Percentiles rank a stretch among this genome's conserved stretches.
phyloP scores from a whole-genome alignment of 2,329 filamentous ascomycete species.

The Colletotrichum somersetense region DNA sequence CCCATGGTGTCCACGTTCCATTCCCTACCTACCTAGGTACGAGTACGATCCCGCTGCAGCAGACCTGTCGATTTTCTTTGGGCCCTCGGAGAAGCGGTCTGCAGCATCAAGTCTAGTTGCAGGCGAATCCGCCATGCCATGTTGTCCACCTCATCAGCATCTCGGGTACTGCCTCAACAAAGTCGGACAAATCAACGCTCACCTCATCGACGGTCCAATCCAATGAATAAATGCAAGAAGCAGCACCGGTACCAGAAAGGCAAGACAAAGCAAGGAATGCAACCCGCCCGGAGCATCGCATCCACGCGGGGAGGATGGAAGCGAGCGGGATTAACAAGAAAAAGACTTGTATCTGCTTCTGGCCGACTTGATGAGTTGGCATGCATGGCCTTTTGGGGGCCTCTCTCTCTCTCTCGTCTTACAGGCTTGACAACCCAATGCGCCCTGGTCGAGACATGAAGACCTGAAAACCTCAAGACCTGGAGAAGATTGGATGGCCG shows the following conservation, averaged over 20 bases:
- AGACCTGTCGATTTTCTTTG: constrained; percentile 1
- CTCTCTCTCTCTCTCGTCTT: constrained; percentile 24
- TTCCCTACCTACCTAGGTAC: background rate
- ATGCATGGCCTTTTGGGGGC: constrained; percentile 38
- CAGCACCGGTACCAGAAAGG: constrained; percentile 15
- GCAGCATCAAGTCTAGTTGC: constrained; percentile 4
- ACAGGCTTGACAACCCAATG: constrained; percentile 26
- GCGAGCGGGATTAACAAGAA: background rate
- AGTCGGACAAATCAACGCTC: constrained; percentile 35
- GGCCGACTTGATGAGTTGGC: constrained; percentile 40
- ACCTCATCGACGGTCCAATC: constrained; percentile 27
- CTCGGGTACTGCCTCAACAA: constrained; percentile 30
- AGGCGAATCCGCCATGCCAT: constrained; percentile 9
- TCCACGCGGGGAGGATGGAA: background rate
- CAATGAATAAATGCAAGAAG: constrained; percentile 29
- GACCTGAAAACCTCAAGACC: background rate
- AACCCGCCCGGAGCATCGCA: background rate
- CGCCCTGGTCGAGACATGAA: background rate
- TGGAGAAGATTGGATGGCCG: background rate
- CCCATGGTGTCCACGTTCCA: background rate
- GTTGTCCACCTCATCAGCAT: constrained; percentile 19
- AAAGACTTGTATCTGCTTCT: constrained; percentile 25
- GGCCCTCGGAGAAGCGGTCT: constrained; percentile 20
- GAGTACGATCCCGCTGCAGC: background rate
- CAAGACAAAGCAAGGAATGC: background rate